phyloP scores from a whole-genome alignment of 306 rosid genomes.

The Casuarina glauca region DNA sequence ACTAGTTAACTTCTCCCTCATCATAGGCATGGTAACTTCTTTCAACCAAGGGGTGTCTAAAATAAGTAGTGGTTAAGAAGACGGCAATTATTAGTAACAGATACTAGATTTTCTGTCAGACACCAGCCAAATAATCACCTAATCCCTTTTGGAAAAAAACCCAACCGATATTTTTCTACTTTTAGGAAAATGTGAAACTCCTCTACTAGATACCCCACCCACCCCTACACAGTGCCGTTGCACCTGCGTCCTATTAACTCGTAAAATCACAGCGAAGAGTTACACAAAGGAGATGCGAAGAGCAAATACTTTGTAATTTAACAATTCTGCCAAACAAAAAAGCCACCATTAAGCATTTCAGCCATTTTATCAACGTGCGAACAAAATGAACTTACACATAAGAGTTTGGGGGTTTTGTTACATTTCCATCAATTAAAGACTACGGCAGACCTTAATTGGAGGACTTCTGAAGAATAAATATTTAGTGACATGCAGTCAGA shows the following conservation, averaged over 20 bases:
- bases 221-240: constrained; percentile 2
- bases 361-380: neutral
- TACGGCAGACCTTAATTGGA: neutral
- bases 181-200: neutral
- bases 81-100: neutral
- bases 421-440: neutral
- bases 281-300: neutral
- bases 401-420: neutral
- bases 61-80: neutral
- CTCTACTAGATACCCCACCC: neutral
- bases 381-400: neutral
- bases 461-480: neutral
- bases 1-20: too few species aligned
- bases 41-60: neutral
- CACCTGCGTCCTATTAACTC: constrained; percentile 9
- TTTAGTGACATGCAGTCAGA: constrained; percentile 3
- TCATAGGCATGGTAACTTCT: too few species aligned
- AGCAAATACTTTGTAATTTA: neutral
- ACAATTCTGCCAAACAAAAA: neutral
- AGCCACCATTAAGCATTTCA: constrained; percentile 11
- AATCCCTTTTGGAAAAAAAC: constrained; percentile 5
- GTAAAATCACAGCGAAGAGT: neutral
- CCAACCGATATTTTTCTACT: neutral
- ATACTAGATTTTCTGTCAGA: neutral
- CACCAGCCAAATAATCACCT: neutral